Percentiles rank a stretch among this genome's conserved stretches.
These are phyloP conservation scores for Globisporangium okanoganense DNA, from an alignment of 352 stramenopile genomes.

Conservation along the genomic window DNA sequence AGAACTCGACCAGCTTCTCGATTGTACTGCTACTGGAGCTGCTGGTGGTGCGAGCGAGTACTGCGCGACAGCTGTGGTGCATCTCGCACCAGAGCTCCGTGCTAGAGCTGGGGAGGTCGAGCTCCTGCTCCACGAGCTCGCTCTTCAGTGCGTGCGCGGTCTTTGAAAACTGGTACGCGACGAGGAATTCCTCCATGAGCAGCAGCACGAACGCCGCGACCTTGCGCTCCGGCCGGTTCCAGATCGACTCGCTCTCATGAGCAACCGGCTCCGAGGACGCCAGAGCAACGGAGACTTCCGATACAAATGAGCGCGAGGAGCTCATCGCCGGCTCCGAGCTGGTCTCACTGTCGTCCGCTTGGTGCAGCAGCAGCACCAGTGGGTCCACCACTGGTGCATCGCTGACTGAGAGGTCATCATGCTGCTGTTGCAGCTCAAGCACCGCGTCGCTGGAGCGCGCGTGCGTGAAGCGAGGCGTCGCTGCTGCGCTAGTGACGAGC, in stretches of 20 bases:
- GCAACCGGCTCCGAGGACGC: not conserved
- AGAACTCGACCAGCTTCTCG: slow-evolving; percentile 58
- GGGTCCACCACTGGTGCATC: too few relatives aligned
- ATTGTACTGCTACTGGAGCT: slow-evolving; percentile 23
- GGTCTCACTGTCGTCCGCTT: not conserved
- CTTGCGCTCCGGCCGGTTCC: slow-evolving; percentile 11
- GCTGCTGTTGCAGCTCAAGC: not conserved
- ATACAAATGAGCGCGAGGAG: slow-evolving; percentile 1
- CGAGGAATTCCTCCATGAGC: slow-evolving; percentile 59
- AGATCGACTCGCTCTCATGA: slow-evolving; percentile 1
- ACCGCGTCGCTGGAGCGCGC: not conserved
- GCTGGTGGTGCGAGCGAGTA: slow-evolving; percentile 23
- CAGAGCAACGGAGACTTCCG: not conserved
- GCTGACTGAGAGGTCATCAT: not conserved
- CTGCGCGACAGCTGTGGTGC: slow-evolving; percentile 38
- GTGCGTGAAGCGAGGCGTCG: not conserved
- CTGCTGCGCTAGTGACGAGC: not conserved
- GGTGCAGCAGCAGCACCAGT: not conserved
- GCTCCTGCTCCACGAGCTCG: slow-evolving; percentile 32
- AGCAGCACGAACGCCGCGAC: slow-evolving; percentile 37
- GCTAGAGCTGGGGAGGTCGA: slow-evolving; percentile 12
- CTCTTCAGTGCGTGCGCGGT: slow-evolving; percentile 29
- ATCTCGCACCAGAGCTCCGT: slow-evolving; percentile 59
- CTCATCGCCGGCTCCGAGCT: not conserved
- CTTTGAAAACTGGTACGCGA: slow-evolving; percentile 28